A percentile compares a stretch with the other conserved stretches of the same genome.
These are phyloP conservation scores for Glebionis coronaria DNA, from an alignment of 129 eudicot species.

Conservation along the genomic window DNA sequence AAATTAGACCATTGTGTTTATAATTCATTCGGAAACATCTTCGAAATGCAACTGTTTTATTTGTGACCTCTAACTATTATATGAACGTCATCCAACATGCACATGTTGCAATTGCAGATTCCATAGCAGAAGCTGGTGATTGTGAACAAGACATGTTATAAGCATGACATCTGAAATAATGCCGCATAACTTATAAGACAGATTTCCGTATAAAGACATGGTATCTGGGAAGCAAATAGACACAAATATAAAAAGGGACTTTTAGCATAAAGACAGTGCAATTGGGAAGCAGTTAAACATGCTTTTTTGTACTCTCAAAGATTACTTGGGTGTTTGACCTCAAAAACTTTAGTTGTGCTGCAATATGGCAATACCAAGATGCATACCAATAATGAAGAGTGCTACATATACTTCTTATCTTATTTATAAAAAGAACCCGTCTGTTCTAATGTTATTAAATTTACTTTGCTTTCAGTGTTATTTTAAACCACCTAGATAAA, in stretches of 20 bases:
- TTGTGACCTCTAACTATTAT: no score
- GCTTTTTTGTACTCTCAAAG: conserved; percentile 9
- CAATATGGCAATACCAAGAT: neutral
- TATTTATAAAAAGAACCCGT: neutral
- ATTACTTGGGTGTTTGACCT: neutral
- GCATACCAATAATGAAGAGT: neutral
- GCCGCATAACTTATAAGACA: neutral
- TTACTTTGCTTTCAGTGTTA: neutral
- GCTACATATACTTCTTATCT: neutral
- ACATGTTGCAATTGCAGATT: neutral
- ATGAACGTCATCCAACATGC: no score
- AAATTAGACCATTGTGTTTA: no score
- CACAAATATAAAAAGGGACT: neutral
- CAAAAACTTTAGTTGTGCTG: neutral
- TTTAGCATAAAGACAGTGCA: neutral
- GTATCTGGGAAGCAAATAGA: conserved; percentile 3
- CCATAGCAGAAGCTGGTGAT: neutral
- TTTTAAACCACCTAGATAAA: no score
- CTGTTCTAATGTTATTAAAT: neutral
- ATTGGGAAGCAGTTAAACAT: conserved; percentile 13
- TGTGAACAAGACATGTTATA: neutral
- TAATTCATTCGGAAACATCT: no score
- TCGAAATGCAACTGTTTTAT: no score
- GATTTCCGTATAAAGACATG: neutral
- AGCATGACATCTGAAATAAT: neutral